These are phyloP conservation scores for Hibiscus trionum DNA, from an alignment of 345 rosid genomes.

Conservation along the genomic window DNA sequence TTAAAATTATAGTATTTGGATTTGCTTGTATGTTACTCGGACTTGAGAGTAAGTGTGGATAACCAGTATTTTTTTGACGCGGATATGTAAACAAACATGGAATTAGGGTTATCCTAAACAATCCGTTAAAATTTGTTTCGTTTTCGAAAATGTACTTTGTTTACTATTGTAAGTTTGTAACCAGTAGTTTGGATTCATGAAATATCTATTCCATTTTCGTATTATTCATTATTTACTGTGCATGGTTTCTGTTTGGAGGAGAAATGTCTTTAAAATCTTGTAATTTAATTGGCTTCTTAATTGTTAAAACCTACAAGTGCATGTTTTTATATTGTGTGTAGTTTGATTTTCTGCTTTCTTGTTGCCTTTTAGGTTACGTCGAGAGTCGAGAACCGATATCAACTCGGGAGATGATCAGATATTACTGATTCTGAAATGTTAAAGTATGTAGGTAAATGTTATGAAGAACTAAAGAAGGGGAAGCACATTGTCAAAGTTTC, in stretches of 20 bases:
- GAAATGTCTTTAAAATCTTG: background rate
- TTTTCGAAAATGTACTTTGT: too few species aligned
- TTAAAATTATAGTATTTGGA: background rate
- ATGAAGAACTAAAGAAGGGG: constrained; percentile 29
- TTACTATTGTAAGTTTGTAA: too few species aligned
- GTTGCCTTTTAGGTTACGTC: background rate
- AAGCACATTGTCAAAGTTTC: background rate
- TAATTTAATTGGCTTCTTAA: background rate
- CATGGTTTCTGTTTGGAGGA: background rate
- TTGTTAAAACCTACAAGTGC: background rate
- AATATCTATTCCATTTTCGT: background rate
- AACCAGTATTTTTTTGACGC: too few species aligned
- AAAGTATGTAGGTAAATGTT: constrained; percentile 17
- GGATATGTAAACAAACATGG: too few species aligned
- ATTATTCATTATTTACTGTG: background rate
- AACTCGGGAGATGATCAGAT: constrained; percentile 26
- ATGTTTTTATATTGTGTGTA: background rate
- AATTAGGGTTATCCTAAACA: too few species aligned
- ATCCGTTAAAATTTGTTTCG: too few species aligned
- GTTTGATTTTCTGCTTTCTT: background rate
- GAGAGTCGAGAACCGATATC: constrained; percentile 15
- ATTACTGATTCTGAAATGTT: constrained; percentile 43
- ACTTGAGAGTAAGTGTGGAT: background rate
- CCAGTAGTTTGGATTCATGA: background rate
- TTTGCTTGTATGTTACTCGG: background rate